These are phyloP conservation scores for Angomonas deanei DNA, from an alignment of 208 protist genomes.

Conservation along the genomic window DNA sequence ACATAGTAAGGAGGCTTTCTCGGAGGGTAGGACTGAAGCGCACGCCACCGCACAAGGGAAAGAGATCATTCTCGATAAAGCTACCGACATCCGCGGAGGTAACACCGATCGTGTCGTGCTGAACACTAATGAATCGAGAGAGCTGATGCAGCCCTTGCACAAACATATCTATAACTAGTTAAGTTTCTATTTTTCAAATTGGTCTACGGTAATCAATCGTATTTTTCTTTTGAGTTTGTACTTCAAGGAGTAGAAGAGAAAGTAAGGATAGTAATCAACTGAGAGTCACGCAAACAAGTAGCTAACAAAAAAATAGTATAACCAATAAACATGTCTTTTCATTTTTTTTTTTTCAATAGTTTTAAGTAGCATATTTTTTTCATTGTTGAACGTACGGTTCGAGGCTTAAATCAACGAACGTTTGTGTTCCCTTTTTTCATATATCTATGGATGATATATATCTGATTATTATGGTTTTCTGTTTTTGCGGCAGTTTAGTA, in stretches of 20 bases:
- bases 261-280: too few relatives aligned
- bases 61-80: conserved; percentile 56
- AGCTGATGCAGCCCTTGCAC: conserved; percentile 14
- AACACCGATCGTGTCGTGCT: conserved; percentile 40
- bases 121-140: conserved; percentile 60
- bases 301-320: too few relatives aligned
- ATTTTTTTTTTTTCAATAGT: conserved; percentile 3
- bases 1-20: conserved; percentile 22
- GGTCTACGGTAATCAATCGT: background rate
- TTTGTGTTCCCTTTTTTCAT: too few relatives aligned
- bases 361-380: background rate
- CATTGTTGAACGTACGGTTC: background rate
- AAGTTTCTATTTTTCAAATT: background rate
- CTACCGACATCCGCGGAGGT: conserved; percentile 45
- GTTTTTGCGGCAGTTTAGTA: background rate
- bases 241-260: too few relatives aligned
- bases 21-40: conserved; percentile 35
- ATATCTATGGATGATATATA: background rate
- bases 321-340: background rate
- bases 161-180: background rate
- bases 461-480: conserved; percentile 3
- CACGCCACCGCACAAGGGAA: conserved; percentile 46
- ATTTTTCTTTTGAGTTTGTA: too few relatives aligned
- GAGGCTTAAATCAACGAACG: too few relatives aligned
- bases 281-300: too few relatives aligned